Evolutionary conservation across 495 filamentous ascomycete genomes (phyloP), one percentile per base, ranked within the genome.

Genomic region (Xylaria telfairii): DNA sequence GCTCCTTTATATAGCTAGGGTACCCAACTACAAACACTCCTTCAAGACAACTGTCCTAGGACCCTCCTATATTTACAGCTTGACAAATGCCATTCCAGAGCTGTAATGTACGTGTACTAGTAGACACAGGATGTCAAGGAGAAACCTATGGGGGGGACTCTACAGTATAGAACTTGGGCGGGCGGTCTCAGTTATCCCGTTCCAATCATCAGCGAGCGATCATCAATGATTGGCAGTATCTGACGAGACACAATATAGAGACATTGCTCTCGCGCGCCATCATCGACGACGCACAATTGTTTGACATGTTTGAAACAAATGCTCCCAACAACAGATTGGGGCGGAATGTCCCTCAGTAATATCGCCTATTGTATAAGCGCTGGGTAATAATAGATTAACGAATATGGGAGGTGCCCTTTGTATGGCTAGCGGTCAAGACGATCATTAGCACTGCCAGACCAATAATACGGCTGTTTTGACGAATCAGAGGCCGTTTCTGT

Each of bases 301-400:
- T 64, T 57, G 47, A 42, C 60, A 59, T 30, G 60, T 70, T 57
- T 65, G 49, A 63, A 59, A 57, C 39, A 59, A 49, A 56, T 13
- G 34, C 44, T 67, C 37, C 12, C 21, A 28, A 37, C 49, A 12
- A 57, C 49, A 24, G 32, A 24, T 30, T 68, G 67, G 56, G 30
- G 53, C n/a, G 39, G 39, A 56, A 51, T 68, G 44, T 9, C 42
- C 7, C 46, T 41, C 57, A n/a, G 57, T 28, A 57, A 37, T 41
- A 60, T 62, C 56, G 54, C 41, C 54, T 65, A 65, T 37, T 15
- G 19, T 46, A 57, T 69, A 60, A 54, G 44, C 44, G 44, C 54
- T 47, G 57, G 46, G 57, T 28, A 69, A 54, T 63, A 61, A 41
- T 39, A 57, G 44, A 60, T 68, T 32, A 19, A 62, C 15, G 21